phyloP scores from a whole-genome alignment of 2,329 filamentous ascomycete species.

The Fusarium sp. region DNA sequence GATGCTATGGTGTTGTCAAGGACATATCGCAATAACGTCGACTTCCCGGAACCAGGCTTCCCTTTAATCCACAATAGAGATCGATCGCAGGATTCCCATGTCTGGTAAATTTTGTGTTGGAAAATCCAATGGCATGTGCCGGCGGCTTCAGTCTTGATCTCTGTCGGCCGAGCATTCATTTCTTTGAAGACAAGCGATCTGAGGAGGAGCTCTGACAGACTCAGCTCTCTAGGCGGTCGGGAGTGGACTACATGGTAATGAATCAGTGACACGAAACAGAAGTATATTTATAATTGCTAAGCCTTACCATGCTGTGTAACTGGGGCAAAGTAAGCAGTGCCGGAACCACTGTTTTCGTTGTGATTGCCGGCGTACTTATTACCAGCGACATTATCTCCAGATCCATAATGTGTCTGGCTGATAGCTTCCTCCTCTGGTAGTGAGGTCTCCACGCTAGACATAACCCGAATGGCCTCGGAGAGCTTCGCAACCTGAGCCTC shows the following conservation, averaged over 20 bases:
- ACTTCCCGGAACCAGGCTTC: not conserved
- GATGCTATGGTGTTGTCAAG: not conserved
- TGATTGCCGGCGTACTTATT: not conserved
- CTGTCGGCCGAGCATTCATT: not conserved
- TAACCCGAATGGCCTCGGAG: not conserved
- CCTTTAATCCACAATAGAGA: not conserved
- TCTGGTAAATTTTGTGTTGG: accelerated
- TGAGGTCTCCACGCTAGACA: accelerated
- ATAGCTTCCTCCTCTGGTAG: not conserved
- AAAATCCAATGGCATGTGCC: not conserved
- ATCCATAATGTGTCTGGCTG: not conserved
- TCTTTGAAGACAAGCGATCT: not conserved
- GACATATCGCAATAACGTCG: not conserved
- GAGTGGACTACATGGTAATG: not conserved
- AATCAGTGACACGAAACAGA: not conserved
- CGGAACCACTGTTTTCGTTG: not conserved
- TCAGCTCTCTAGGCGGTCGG: accelerated
- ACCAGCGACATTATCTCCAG: not conserved
- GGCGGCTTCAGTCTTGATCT: not conserved
- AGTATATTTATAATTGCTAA: not conserved
- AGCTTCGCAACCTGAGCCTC: not conserved
- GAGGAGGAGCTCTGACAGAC: accelerated
- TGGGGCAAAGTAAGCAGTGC: not conserved
- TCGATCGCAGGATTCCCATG: not conserved
- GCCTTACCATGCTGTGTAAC: not conserved